Conservation (phyloP, 2,329 filamentous ascomycete species). For the Cordyceps javanica region DNA sequence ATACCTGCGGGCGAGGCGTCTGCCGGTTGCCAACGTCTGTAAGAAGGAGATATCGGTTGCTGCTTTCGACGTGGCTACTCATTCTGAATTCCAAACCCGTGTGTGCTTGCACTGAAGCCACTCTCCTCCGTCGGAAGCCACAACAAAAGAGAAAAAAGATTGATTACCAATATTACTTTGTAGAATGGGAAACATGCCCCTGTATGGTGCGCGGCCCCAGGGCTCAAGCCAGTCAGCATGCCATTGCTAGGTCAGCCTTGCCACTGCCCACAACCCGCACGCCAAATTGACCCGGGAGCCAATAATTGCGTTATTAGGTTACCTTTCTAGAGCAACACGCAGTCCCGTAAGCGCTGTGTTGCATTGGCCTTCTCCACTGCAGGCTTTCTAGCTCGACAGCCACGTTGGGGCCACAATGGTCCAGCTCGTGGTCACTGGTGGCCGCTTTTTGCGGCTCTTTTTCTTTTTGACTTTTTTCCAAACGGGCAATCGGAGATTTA, state of each 20-base stretch:
- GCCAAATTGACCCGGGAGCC: background rate
- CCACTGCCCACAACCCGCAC: background rate
- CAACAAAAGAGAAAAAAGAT: background rate
- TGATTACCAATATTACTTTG: too few relatives aligned
- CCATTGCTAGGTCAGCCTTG: constrained; percentile 7
- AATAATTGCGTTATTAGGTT: background rate
- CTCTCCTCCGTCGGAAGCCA: background rate
- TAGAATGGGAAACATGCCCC: constrained; percentile 5
- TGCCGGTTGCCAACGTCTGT: background rate
- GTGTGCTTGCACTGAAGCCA: background rate
- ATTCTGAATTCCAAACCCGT: background rate
- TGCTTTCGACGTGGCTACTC: background rate
- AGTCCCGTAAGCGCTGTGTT: constrained; percentile 6
- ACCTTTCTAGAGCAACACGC: background rate
- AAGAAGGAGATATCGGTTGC: background rate
- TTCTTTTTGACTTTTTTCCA: background rate
- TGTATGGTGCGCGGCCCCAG: background rate
- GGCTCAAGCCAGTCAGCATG: constrained; percentile 4
- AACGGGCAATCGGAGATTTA: background rate
- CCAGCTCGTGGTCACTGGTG: background rate
- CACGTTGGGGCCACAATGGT: background rate
- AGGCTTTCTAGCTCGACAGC: background rate
- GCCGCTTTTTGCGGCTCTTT: background rate
- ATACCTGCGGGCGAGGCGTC: background rate
- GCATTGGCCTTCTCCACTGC: constrained; percentile 1